Conservation (phyloP, 768 basidiomycete species). For the Hirschioporus abietinus region DNA sequence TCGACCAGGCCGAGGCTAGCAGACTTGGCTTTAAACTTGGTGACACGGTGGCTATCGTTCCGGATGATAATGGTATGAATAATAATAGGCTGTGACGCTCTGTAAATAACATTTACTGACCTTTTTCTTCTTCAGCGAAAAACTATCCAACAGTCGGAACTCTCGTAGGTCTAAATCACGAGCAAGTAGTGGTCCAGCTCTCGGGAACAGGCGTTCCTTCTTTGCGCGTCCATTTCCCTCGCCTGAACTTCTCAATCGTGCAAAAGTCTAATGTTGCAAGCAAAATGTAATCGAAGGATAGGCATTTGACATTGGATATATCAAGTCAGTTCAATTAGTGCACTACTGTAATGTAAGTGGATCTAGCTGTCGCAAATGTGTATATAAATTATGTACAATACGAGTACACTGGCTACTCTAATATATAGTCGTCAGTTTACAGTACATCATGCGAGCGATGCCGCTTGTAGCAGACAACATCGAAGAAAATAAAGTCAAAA, state of each 20-base stretch:
- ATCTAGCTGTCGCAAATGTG: conserved; percentile 2
- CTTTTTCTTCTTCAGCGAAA: conserved; percentile 19
- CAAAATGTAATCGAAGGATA: neutral
- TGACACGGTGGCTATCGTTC: conserved; percentile 36
- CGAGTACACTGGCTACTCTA: neutral
- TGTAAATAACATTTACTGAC: conserved; percentile 1
- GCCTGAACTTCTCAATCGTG: conserved; percentile 21
- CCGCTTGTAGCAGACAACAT: conserved; percentile 2
- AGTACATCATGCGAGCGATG: conserved; percentile 3
- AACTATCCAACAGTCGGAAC: conserved; percentile 42
- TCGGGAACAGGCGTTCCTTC: conserved; percentile 29
- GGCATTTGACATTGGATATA: neutral
- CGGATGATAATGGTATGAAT: conserved; percentile 44
- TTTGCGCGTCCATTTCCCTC: conserved; percentile 50
- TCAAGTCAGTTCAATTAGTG: neutral
- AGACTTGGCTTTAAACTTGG: conserved; percentile 35
- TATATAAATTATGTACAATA: conserved; percentile 2
- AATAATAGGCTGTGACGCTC: neutral
- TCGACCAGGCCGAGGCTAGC: conserved; percentile 38
- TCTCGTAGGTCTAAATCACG: conserved; percentile 42
- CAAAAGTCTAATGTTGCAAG: neutral
- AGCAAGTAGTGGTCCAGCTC: conserved; percentile 46
- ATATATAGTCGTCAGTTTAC: conserved; percentile 1
- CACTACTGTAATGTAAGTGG: neutral
- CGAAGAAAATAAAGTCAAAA: neutral